These are phyloP conservation scores for Fusarium bulbicola DNA, from an alignment of 2,329 filamentous ascomycete species.

Conservation along the genomic window DNA sequence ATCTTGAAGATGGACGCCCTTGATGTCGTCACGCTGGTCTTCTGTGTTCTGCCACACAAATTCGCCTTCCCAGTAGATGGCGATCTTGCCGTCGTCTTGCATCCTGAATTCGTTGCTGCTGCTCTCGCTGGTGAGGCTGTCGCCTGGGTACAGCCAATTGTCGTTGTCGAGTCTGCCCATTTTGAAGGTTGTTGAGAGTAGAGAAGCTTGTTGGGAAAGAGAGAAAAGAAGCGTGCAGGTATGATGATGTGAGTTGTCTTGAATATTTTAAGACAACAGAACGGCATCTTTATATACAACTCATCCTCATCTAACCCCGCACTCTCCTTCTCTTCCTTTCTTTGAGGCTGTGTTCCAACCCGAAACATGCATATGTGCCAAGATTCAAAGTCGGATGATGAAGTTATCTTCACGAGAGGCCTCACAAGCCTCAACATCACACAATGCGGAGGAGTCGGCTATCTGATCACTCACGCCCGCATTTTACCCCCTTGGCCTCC, in stretches of 20 bases:
- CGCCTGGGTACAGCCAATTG: conserved; percentile 43
- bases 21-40: conserved; percentile 41
- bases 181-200: neutral
- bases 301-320: neutral
- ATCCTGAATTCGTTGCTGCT: conserved; percentile 46
- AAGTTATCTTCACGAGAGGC: neutral
- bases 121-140: conserved; percentile 44
- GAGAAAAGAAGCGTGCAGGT: neutral
- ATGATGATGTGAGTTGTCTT: neutral
- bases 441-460: neutral
- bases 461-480: neutral
- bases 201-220: rapidly evolving
- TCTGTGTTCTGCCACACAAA: conserved; percentile 44
- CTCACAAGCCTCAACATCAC: neutral
- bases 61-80: conserved; percentile 44
- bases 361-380: conserved; percentile 15
- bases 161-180: conserved; percentile 43
- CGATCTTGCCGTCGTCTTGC: conserved; percentile 46
- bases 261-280: neutral
- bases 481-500: neutral
- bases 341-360: neutral
- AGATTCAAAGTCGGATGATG: neutral
- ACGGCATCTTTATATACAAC: neutral
- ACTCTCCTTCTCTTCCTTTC: neutral
- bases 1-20: conserved; percentile 43